These are phyloP conservation scores for Tulasnella sp. DNA, from an alignment of 768 basidiomycete genomes.

Conservation along the genomic window DNA sequence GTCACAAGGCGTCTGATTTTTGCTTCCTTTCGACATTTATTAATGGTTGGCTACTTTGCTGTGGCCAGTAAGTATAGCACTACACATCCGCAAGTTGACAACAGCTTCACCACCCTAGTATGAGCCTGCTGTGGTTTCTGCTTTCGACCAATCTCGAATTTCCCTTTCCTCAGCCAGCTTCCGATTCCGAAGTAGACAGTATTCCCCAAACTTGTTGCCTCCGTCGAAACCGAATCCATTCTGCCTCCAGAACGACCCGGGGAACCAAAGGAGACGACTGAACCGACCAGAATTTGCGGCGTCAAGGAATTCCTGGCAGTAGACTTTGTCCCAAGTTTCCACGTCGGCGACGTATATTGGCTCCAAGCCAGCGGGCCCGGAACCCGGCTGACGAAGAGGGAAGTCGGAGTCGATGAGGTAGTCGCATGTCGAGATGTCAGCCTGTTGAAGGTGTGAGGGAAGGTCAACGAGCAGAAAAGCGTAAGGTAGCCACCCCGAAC, in stretches of 20 bases:
- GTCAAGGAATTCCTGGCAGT: constrained; percentile 84
- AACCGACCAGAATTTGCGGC: constrained; percentile 68
- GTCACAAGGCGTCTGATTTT: too few relatives aligned
- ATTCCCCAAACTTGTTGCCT: constrained; percentile 81
- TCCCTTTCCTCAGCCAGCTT: constrained; percentile 36
- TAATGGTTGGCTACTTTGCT: too few relatives aligned
- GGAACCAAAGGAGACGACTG: constrained; percentile 80
- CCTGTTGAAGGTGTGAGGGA: constrained; percentile 47
- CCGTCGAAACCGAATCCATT: constrained; percentile 36
- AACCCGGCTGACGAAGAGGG: constrained; percentile 54
- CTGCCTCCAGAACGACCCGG: constrained; percentile 67
- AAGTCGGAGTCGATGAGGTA: constrained; percentile 92
- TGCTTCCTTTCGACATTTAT: too few relatives aligned
- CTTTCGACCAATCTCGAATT: constrained; percentile 23
- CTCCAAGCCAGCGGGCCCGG: constrained; percentile 50
- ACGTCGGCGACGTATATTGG: constrained; percentile 76
- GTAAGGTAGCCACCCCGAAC: constrained; percentile 38
- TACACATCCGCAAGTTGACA: too few relatives aligned
- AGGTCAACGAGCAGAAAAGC: not conserved
- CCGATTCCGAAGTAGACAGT: constrained; percentile 76
- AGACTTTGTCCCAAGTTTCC: constrained; percentile 53
- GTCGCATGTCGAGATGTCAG: constrained; percentile 72
- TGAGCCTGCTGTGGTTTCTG: too few relatives aligned
- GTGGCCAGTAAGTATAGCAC: too few relatives aligned
- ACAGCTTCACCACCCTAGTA: too few relatives aligned